These are phyloP conservation scores for Pleurotus pulmonarius DNA, from an alignment of 768 basidiomycete genomes.

Conservation along the genomic window DNA sequence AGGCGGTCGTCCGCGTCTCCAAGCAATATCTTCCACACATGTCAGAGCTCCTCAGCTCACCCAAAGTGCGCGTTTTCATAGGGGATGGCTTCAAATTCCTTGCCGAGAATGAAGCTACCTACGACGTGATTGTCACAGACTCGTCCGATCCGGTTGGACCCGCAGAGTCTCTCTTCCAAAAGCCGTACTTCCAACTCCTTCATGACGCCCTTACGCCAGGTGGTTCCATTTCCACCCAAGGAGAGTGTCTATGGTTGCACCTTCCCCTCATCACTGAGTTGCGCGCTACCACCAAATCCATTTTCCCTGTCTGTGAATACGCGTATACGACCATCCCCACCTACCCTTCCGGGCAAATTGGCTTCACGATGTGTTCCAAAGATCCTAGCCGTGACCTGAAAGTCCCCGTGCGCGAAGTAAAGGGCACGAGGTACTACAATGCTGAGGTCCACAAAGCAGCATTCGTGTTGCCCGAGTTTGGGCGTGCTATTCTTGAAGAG, in stretches of 20 bases:
- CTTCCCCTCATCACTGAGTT: constrained; percentile 81
- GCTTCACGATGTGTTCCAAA: constrained; percentile 88
- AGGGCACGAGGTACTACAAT: constrained; percentile 82
- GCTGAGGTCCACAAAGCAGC: constrained; percentile 73
- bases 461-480: constrained; percentile 94
- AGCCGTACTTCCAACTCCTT: constrained; percentile 94
- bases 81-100: constrained; percentile 99
- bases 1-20: constrained; percentile 95
- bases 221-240: constrained; percentile 94
- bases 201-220: constrained; percentile 86
- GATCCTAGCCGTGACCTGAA: constrained; percentile 65
- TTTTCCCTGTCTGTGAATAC: constrained; percentile 85
- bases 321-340: constrained; percentile 97
- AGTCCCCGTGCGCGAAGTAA: constrained; percentile 69
- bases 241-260: constrained; percentile 94
- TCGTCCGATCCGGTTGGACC: constrained; percentile 98
- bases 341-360: constrained; percentile 98
- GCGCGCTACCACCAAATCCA: constrained; percentile 55
- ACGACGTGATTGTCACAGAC: constrained; percentile 87
- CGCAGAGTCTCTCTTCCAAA: constrained; percentile 90
- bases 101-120: constrained; percentile 76
- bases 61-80: constrained; percentile 79
- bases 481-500: constrained; percentile 68
- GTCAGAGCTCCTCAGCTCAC: constrained; percentile 76
- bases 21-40: constrained; percentile 93